phyloP scores from a whole-genome alignment of 2,329 filamentous ascomycete genomes.

The Cephalotrichum gorgonifer region DNA sequence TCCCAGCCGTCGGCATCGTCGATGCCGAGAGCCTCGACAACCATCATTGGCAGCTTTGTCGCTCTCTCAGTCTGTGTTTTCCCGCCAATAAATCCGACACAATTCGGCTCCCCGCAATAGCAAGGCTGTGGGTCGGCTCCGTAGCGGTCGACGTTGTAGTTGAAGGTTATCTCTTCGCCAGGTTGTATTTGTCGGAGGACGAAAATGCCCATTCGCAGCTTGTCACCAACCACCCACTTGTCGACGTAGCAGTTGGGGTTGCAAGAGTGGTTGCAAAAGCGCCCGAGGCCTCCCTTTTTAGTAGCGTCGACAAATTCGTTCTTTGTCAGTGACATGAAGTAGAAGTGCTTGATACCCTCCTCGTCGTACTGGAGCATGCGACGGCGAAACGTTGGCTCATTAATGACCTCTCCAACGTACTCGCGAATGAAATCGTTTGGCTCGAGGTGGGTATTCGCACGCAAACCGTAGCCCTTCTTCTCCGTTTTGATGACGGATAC shows the following conservation, averaged over 20 bases:
- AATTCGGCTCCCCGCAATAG: constrained; percentile 91
- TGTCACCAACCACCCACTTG: constrained; percentile 97
- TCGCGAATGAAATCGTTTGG: constrained; percentile 92
- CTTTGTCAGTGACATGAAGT: constrained; percentile 98
- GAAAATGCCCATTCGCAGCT: constrained; percentile 98
- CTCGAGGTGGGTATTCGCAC: constrained; percentile 66
- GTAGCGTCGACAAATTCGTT: constrained; percentile 97
- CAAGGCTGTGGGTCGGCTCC: constrained; percentile 94
- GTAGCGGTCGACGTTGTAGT: constrained; percentile 98
- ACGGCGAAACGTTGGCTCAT: constrained; percentile 77
- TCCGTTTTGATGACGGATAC: constrained; percentile 96
- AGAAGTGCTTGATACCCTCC: constrained; percentile 97
- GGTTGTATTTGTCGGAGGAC: constrained; percentile 73
- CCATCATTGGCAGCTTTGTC: constrained; percentile 80
- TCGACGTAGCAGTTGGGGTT: constrained; percentile 98
- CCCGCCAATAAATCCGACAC: constrained; percentile 91
- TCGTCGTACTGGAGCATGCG: constrained; percentile 91
- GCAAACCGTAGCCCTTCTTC: constrained; percentile 92
- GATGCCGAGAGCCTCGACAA: constrained; percentile 91
- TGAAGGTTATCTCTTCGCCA: constrained; percentile 94
- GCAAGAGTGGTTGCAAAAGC: constrained; percentile 98
- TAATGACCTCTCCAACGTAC: constrained; percentile 97
- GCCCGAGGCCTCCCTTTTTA: constrained; percentile 87
- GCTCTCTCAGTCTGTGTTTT: constrained; percentile 95
- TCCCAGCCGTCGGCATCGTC: constrained; percentile 91